Conservation (phyloP, 495 filamentous ascomycete species). For the Xylaria bambusicola region DNA sequence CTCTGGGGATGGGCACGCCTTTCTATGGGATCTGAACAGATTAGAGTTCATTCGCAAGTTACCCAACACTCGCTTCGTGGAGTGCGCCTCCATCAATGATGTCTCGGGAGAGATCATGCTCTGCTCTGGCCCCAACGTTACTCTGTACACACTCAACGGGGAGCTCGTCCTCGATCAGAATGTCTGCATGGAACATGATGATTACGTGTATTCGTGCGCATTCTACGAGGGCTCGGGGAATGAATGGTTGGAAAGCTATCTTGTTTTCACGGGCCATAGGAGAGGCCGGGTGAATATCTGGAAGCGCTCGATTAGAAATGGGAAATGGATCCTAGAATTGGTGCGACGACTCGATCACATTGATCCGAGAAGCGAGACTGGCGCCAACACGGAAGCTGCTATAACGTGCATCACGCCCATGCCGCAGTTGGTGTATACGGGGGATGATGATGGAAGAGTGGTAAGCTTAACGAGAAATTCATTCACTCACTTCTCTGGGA, state of each 20-base stretch:
- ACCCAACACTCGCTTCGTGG: conserved; percentile 47
- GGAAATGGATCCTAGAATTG: conserved; percentile 53
- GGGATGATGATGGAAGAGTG: conserved; percentile 86
- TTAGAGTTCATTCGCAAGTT: conserved; percentile 81
- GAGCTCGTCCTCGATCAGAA: conserved; percentile 76
- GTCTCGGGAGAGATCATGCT: conserved; percentile 85
- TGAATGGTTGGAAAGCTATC: conserved; percentile 86
- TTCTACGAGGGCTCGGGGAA: conserved; percentile 92
- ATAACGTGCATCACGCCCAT: conserved; percentile 88
- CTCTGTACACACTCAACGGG: conserved; percentile 89
- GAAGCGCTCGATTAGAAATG: conserved; percentile 50
- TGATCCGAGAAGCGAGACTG: conserved; percentile 70
- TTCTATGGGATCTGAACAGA: conserved; percentile 93
- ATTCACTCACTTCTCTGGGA: no score
- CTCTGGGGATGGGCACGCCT: conserved; percentile 74
- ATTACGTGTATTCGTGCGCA: conserved; percentile 75
- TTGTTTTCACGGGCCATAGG: conserved; percentile 87
- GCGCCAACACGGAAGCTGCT: conserved; percentile 73
- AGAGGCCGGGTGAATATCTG: conserved; percentile 80
- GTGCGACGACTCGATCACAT: conserved; percentile 83
- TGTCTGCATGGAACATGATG: conserved; percentile 70
- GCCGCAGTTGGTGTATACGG: conserved; percentile 83
- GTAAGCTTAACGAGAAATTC: conserved; percentile 36
- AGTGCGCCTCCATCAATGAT: conserved; percentile 86
- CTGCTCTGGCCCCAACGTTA: conserved; percentile 69